Evolutionary conservation across 2,329 filamentous ascomycete genomes (phyloP), one percentile per base, ranked within the genome.

Genomic region (Nemania diffusa): DNA sequence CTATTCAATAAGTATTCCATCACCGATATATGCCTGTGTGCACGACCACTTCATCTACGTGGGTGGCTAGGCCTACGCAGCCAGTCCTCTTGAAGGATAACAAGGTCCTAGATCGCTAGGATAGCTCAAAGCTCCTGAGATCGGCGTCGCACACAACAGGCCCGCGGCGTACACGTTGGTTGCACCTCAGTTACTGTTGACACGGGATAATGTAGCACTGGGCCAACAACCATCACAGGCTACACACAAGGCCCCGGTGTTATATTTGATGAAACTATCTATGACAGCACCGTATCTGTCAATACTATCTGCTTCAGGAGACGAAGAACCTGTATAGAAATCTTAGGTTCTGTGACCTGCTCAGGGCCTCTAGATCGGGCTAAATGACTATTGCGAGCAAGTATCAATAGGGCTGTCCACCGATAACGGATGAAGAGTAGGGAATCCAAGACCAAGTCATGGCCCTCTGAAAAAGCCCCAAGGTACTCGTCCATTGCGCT

Each of bases 1-100:
- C 37, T 24, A n/a, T 59, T 24, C 32, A 32, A 53, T 22, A 55
- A 29, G 40, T 40, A 57, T 32, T 24, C 55, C 32, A 37, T 46
- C 52, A 5, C 40, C 27, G 48, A 57, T 63, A 44, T 53, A 57
- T 15, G 11, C 24, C 27, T 24, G 27, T 37, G 9, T 46, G n/a
- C 53, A 40, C 9, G n/a, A 59, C 53, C 13, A 46, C 29, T 34
- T 24, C 17, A 32, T 26, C 46, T 15, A 20, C 27, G n/a, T 52
- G 27, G 50, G 13, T 17, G 26, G 24, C 32, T 57, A 15, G 26
- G 32, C 32, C 22, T 7, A 22, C 26, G 9, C 29, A 24, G 5
- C 50, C 27, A 40, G 5, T 56, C 48, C 8, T 24, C 13, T 1
- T 27, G 11, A 27, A 7, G 11, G n/a, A 24, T 24, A 20, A 32